Evolutionary conservation across 2,329 filamentous ascomycete genomes (phyloP).

Genomic region (Epichloe hybrida): DNA sequence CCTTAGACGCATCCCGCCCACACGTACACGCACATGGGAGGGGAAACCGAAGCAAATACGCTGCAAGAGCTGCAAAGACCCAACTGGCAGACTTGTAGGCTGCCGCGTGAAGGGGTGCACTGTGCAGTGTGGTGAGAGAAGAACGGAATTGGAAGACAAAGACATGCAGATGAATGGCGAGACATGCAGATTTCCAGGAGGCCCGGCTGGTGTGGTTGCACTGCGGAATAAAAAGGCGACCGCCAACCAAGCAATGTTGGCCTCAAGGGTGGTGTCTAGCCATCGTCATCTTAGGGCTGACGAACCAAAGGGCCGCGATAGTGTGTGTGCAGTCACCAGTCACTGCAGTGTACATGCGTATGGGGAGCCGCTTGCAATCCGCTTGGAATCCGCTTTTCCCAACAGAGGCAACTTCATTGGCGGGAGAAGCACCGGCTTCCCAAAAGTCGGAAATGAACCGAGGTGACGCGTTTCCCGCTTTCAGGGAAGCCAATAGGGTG

Average conservation of each 20-base stretch:
- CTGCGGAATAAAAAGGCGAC: background rate
- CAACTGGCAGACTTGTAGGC: slow-evolving; percentile 2
- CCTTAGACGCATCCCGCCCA: background rate
- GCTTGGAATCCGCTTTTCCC: slow-evolving; percentile 2
- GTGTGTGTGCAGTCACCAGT: background rate
- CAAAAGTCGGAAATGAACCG: slow-evolving; percentile 1
- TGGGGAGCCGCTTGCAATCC: background rate
- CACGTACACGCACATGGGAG: background rate
- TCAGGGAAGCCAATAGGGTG: background rate
- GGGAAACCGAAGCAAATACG: background rate
- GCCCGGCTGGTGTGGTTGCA: background rate
- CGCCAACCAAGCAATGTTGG: background rate
- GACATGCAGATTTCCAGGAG: background rate
- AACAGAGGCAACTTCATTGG: background rate
- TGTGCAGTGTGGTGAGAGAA: background rate
- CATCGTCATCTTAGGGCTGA: slow-evolving; percentile 6
- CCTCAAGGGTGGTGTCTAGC: background rate
- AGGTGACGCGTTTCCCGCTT: background rate
- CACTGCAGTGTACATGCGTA: background rate
- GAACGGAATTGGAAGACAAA: background rate
- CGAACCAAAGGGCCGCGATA: slow-evolving; percentile 3
- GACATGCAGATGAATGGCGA: background rate
- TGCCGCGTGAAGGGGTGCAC: background rate
- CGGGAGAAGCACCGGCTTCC: background rate
- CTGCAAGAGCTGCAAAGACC: background rate